Evolutionary conservation across 1,139 yeast genomes (phyloP), one percentile per base, ranked within the genome.

Genomic region (Wickerhamomyces sp.): DNA sequence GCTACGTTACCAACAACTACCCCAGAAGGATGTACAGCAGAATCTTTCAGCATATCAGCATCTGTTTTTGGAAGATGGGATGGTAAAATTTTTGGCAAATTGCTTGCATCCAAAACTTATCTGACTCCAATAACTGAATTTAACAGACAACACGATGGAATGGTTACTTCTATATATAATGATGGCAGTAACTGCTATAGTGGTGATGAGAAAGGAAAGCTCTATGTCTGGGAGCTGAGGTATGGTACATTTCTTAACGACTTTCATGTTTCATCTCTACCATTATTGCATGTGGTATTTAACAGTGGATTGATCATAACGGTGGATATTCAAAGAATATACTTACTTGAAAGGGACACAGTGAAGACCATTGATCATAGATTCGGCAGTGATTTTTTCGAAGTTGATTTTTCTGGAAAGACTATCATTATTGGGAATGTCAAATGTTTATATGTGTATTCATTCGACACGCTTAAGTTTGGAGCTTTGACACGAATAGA

Each of bases 371-470:
- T 44, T 10, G 38, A 35, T 6, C 40, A 38, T 17, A 10, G 28
- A 18, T 6, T 7, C 5, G 28, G 31, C 3, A 21, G n/a, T 20
- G 55, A 53, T 15, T 58, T 56, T 42, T 54, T 57, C 15, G 55
- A 62, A 25, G 74, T 76, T 24, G 90, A 82, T 58, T 78, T 72
- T 51, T 82, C 77, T 2, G 78, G 73, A 19, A 54, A 57, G 34
- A 65, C 41, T 2, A 22, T 64, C 4, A 45, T 64, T 1, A 7
- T 63, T 16, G 64, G 64, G 4, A 51, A 53, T 30, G 22, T 38
- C 3, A 45, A 46, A 1, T 41, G 46, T 4, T 19, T 66, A 0
- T 47, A 43, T 28, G 41, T 60, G 3, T 54, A 59, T n/a, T 59
- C 65, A 5, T 55, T 59, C 28, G 43, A 38, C 16, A 40, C 19